phyloP scores from a whole-genome alignment of 345 rosid genomes.

The Rhizophora apiculata region DNA sequence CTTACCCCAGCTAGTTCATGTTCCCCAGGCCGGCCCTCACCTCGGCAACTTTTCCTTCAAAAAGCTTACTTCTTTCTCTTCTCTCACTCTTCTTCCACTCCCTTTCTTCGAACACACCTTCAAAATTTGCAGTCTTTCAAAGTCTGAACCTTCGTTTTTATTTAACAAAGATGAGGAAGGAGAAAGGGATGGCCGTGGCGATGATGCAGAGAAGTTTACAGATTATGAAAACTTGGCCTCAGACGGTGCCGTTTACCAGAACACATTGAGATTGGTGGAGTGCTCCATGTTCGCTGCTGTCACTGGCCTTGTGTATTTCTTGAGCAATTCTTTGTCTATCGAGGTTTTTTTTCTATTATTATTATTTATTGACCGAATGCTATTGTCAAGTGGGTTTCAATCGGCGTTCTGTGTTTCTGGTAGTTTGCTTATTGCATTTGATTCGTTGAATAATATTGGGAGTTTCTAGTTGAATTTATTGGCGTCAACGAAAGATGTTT shows the following conservation, averaged over 20 bases:
- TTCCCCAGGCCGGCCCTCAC: slow-evolving; percentile 20
- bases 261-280: slow-evolving; percentile 82
- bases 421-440: background rate
- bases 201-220: background rate
- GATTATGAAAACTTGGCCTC: slow-evolving; percentile 50
- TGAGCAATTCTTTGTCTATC: slow-evolving; percentile 87
- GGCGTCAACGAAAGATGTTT: background rate
- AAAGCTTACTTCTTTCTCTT: background rate
- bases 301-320: slow-evolving; percentile 75
- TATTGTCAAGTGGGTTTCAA: background rate
- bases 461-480: background rate
- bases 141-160: slow-evolving; percentile 25
- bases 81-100: background rate
- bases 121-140: slow-evolving; percentile 35
- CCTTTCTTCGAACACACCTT: slow-evolving; percentile 29
- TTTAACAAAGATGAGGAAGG: slow-evolving; percentile 29
- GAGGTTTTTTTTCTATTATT: slow-evolving; percentile 46
- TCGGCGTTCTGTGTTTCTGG: background rate
- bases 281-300: slow-evolving; percentile 93
- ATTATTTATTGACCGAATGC: background rate
- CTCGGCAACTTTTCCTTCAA: slow-evolving; percentile 15
- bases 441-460: background rate
- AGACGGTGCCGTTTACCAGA: slow-evolving; percentile 52
- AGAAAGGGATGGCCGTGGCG: slow-evolving; percentile 6
- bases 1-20: slow-evolving; percentile 23